phyloP scores from a whole-genome alignment of 768 basidiomycete genomes.

The Boletus rufocinnamomeus region DNA sequence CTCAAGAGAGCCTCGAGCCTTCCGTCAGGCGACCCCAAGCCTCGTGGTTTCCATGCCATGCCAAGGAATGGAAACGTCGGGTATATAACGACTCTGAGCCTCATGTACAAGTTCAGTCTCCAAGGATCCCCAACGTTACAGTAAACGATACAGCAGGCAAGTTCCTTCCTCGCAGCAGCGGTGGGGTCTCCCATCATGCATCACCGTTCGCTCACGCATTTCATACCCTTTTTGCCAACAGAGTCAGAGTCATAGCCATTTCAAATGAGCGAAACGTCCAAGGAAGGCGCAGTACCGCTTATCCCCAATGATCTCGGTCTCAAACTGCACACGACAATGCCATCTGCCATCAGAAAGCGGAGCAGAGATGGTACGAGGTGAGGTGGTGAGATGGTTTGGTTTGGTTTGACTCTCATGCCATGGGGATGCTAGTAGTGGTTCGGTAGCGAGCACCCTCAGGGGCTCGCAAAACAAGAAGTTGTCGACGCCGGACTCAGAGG shows the following conservation, averaged over 20 bases:
- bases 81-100: slow-evolving; percentile 4
- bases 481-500: background rate
- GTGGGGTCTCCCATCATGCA: background rate
- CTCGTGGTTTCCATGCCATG: slow-evolving; percentile 11
- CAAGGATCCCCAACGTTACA: background rate
- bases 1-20: slow-evolving; percentile 4
- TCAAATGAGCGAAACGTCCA: slow-evolving; percentile 6
- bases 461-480: slow-evolving; percentile 10
- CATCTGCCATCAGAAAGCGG: slow-evolving; percentile 16
- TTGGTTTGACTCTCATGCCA: background rate
- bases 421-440: background rate
- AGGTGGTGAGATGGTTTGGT: background rate
- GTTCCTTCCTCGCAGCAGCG: background rate
- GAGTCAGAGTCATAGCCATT: background rate
- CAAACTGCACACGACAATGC: slow-evolving; percentile 17
- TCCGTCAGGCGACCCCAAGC: background rate
- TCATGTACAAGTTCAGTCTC: too few species aligned
- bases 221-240: background rate
- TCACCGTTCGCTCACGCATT: background rate
- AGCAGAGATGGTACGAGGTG: slow-evolving; percentile 10
- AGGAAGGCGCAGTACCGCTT: background rate
- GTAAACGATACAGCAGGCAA: background rate
- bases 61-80: background rate
- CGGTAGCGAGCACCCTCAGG: slow-evolving; percentile 21
- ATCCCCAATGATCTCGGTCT: background rate